A percentile compares a stretch with the other conserved stretches of the same genome.
These are phyloP conservation scores for Sonneratia caseolaris DNA, from an alignment of 345 rosid species.

Conservation along the genomic window DNA sequence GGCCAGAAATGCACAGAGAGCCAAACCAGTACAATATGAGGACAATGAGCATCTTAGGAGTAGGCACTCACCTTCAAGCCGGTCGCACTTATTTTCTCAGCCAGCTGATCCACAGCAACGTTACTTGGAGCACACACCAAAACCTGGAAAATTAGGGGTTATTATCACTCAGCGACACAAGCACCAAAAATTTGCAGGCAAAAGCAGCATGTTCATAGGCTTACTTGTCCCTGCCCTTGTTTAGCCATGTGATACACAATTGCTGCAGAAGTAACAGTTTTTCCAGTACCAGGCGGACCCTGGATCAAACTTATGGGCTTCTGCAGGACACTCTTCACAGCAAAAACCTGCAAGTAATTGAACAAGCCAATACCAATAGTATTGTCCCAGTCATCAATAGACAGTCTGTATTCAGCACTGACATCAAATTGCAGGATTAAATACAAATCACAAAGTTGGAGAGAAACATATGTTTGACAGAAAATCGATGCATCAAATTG, in stretches of 20 bases:
- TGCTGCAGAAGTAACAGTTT: constrained; percentile 99
- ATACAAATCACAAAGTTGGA: background rate
- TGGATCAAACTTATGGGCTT: constrained; percentile 97
- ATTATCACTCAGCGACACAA: background rate
- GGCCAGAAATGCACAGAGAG: background rate
- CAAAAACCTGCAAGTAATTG: constrained; percentile 51
- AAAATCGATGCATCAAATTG: background rate
- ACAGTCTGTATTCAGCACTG: background rate
- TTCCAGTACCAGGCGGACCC: constrained; percentile 99
- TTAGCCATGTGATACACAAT: constrained; percentile 99
- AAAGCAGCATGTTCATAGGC: background rate
- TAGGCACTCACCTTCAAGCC: constrained; percentile 64
- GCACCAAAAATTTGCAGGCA: background rate
- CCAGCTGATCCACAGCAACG: constrained; percentile 98
- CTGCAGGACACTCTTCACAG: constrained; percentile 96
- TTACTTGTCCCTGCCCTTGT: constrained; percentile 99
- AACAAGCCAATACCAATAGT: background rate
- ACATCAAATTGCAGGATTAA: background rate
- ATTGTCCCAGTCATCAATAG: background rate
- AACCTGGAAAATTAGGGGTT: constrained; percentile 38
- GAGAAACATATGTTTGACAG: background rate
- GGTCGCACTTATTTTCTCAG: constrained; percentile 99
- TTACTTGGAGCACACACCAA: constrained; percentile 99
- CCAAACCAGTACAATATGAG: background rate
- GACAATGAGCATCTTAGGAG: background rate